Conservation (phyloP, 139 green algal genomes). For the Chloropicon primus region DNA sequence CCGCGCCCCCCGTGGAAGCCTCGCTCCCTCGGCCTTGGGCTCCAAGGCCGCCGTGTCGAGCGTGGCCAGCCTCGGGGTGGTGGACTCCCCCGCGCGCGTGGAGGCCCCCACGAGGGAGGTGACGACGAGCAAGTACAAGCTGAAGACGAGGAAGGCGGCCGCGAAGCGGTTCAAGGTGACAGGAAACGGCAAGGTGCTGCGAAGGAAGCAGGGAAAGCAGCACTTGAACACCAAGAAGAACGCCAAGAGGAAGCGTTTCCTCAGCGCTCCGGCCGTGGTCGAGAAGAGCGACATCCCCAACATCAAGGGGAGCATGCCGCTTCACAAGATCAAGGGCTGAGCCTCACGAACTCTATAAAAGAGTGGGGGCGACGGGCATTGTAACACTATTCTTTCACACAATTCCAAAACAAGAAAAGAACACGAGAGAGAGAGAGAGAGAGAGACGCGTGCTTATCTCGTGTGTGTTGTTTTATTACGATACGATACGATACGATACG, state of each 20-base stretch:
- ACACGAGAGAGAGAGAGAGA: too few relatives aligned
- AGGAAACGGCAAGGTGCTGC: constrained; percentile 59
- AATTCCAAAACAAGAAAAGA: too few relatives aligned
- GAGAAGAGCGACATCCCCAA: constrained; percentile 15
- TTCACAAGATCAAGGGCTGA: constrained; percentile 7
- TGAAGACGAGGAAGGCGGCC: constrained; percentile 36
- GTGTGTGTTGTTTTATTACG: too few relatives aligned
- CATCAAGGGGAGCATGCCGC: constrained; percentile 19
- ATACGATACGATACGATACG: too few relatives aligned
- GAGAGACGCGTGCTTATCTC: too few relatives aligned
- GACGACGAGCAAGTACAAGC: constrained; percentile 5
- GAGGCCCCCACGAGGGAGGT: not conserved
- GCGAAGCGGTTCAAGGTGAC: constrained; percentile 78
- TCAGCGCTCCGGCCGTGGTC: constrained; percentile 20
- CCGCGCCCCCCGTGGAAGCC: too few relatives aligned
- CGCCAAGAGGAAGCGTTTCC: constrained; percentile 23
- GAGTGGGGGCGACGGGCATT: too few relatives aligned
- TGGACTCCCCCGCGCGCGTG: too few relatives aligned
- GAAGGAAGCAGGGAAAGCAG: constrained; percentile 65
- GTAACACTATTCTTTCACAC: too few relatives aligned
- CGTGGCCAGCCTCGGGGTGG: not conserved
- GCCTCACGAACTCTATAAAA: too few relatives aligned
- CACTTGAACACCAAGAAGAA: constrained; percentile 81
- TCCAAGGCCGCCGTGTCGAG: too few relatives aligned
- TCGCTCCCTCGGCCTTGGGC: too few relatives aligned